phyloP scores from a whole-genome alignment of 2,329 filamentous ascomycete genomes.

The Elsinoe fawcettii region DNA sequence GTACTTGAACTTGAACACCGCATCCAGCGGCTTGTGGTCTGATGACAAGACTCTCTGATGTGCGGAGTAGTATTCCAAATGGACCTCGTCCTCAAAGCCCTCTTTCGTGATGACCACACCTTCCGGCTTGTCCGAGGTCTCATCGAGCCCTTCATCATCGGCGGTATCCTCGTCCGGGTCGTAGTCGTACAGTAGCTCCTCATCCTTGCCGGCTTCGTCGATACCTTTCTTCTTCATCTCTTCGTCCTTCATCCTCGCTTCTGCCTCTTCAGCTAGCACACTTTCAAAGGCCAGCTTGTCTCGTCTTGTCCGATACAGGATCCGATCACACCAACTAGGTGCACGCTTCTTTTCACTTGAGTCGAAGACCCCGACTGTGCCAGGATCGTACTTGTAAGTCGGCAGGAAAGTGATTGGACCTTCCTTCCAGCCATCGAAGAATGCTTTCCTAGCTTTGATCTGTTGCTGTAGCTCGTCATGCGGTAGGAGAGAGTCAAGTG shows the following conservation, averaged over 20 bases:
- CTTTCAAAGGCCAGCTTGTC: slow-evolving; percentile 61
- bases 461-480: slow-evolving; percentile 79
- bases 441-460: slow-evolving; percentile 67
- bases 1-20: slow-evolving; percentile 75
- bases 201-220: slow-evolving; percentile 64
- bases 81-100: slow-evolving; percentile 48
- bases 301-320: slow-evolving; percentile 71
- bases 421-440: slow-evolving; percentile 88
- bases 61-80: slow-evolving; percentile 66
- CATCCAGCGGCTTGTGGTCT: slow-evolving; percentile 87
- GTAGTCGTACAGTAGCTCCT: slow-evolving; percentile 82
- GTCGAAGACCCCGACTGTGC: slow-evolving; percentile 87
- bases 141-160: slow-evolving; percentile 44
- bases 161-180: slow-evolving; percentile 70
- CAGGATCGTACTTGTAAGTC: slow-evolving; percentile 96
- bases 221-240: slow-evolving; percentile 78
- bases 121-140: slow-evolving; percentile 42
- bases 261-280: slow-evolving; percentile 55
- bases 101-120: slow-evolving; percentile 51
- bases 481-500: slow-evolving; percentile 73
- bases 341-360: slow-evolving; percentile 88
- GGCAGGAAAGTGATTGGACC: slow-evolving; percentile 81
- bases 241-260: slow-evolving; percentile 64
- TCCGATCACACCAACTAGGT: slow-evolving; percentile 95
- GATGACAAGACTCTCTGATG: slow-evolving; percentile 87